A percentile compares a stretch with the other conserved stretches of the same genome.
Evolutionary conservation across 2,329 filamentous ascomycete genomes (phyloP).

Genomic region (Colletotrichum orchidophilum): DNA sequence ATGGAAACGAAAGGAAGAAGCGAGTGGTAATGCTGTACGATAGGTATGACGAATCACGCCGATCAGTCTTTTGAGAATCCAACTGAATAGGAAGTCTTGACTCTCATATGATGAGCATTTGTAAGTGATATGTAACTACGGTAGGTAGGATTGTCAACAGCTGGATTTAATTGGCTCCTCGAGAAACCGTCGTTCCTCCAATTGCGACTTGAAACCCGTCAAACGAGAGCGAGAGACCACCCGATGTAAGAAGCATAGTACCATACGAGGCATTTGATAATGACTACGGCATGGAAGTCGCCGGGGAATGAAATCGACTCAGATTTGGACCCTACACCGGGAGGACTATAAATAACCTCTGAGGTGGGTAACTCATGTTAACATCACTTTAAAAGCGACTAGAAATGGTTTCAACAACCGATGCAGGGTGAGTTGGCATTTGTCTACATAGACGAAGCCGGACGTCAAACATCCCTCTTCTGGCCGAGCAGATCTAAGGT

Average conservation of each 20-base stretch:
- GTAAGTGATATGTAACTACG: too few species aligned
- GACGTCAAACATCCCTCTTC: conserved; percentile 8
- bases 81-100: neutral
- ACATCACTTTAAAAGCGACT: neutral
- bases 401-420: neutral
- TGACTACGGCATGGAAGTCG: too few species aligned
- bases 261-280: too few species aligned
- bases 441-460: conserved; percentile 1
- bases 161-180: too few species aligned
- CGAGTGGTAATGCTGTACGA: neutral
- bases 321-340: too few species aligned
- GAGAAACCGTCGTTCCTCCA: too few species aligned
- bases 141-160: too few species aligned
- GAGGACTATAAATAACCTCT: too few species aligned
- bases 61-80: conserved; percentile 2
- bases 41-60: neutral
- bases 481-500: conserved; percentile 1
- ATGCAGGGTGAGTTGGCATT: conserved; percentile 3
- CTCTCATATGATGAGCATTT: neutral
- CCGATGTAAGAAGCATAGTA: too few species aligned
- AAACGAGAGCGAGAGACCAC: too few species aligned
- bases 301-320: too few species aligned
- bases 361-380: neutral
- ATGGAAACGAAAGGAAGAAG: neutral
- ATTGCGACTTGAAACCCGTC: too few species aligned